Base-by-base conservation (phyloP, 1,284 basidiomycete genomes). In the Cryptococcus sp. region DNA sequence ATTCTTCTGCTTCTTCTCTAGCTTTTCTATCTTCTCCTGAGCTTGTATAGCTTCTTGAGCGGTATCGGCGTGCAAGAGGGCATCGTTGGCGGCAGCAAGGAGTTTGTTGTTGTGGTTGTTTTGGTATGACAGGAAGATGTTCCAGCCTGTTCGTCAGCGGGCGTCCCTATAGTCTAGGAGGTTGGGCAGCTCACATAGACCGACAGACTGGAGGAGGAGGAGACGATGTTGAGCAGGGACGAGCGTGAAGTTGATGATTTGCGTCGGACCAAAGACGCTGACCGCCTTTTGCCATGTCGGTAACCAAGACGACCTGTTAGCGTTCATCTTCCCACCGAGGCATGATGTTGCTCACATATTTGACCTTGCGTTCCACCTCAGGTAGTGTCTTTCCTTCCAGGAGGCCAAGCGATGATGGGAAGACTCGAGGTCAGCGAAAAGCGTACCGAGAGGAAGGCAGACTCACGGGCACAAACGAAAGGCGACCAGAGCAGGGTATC, bases 221-320 rank as follows among this genome's bases (percentile, higher is more conserved):
- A 91, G 82, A n/a, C 87, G 81, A 47, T 89, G 75, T 60, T 90
- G 87, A 4, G 79, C 79, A 0, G 88, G 89, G 0, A 91, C 79
- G 43, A 91, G 22, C 12, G 82, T 75, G 62, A 91, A 91, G 74
- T 92, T 92, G 75, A 88, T 74, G 48, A 86, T 68, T 66, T 91
- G 87, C 0, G 86, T 81, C 0, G 88, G 88, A 39, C 84, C 78
- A 66, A 86, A 90, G 9, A 89, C 86, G 12, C 73, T 77, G 10
- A 68, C 53, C 6, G 62, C 62, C 52, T 64, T 63, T 22, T 55
- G 52, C 58, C 63, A 66, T 9, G 63, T 65, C 11, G 60, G 59
- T 36, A 63, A 54, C 54, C 63, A 69, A 1, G 60, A 58, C 63
- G 67, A 22, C 14, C 16, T 2, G 26, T n/a, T 36, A 45, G 38